phyloP scores from a whole-genome alignment of 169 alveolate genomes.

The Perkinsus olseni region DNA sequence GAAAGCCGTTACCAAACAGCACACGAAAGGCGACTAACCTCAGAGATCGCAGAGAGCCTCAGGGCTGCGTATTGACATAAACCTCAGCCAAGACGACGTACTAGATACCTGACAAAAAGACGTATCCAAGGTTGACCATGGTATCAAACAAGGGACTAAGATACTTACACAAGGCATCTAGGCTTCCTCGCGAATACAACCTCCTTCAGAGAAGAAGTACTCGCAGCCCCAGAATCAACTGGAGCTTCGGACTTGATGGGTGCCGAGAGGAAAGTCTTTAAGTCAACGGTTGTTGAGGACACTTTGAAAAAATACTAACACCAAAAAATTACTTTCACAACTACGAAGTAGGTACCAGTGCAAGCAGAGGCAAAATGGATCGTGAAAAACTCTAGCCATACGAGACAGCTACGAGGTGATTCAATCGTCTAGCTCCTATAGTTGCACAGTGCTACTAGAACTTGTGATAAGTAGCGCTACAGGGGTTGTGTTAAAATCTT shows the following conservation, averaged over 20 bases:
- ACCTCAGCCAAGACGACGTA: conserved; percentile 1
- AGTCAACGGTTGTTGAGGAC: neutral
- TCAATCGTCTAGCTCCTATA: no score
- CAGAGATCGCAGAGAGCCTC: neutral
- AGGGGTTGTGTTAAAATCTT: no score
- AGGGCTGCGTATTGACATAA: neutral
- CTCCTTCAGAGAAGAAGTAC: neutral
- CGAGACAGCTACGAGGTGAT: no score
- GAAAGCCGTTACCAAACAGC: neutral
- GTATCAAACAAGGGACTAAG: neutral
- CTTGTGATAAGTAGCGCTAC: no score
- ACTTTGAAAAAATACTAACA: neutral
- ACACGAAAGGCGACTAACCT: neutral
- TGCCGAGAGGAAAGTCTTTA: neutral
- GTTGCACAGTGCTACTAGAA: no score
- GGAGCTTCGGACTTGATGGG: neutral
- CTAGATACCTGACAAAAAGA: neutral
- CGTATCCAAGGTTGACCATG: no score
- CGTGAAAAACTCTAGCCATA: no score
- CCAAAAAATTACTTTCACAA: no score
- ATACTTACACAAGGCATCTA: neutral
- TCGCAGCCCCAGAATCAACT: neutral
- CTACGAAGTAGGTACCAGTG: no score
- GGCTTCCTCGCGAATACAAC: neutral
- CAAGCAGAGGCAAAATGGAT: no score